Evolutionary conservation across 2,329 filamentous ascomycete species (phyloP).

Genomic region (Fusarium penzigii): DNA sequence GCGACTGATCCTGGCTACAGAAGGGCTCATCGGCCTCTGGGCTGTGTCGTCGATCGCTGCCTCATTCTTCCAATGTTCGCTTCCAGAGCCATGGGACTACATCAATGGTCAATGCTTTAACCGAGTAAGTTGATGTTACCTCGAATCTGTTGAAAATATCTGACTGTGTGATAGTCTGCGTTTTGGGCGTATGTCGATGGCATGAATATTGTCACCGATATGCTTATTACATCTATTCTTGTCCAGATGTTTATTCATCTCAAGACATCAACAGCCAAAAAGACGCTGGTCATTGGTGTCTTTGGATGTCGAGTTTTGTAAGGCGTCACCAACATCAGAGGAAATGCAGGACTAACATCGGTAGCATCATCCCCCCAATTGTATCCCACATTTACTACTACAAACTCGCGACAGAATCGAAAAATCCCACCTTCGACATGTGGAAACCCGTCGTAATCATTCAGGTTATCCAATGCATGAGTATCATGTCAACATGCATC

Average conservation of each 20-base stretch:
- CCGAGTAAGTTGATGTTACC: conserved; percentile 3
- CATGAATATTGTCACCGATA: conserved; percentile 14
- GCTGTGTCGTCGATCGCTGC: conserved; percentile 11
- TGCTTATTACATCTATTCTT: conserved; percentile 7
- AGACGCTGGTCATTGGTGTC: conserved; percentile 12
- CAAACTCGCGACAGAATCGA: conserved; percentile 7
- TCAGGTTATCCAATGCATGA: conserved; percentile 24
- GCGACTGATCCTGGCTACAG: conserved; percentile 6
- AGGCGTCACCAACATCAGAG: background rate
- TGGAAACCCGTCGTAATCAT: conserved; percentile 16
- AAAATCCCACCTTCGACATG: conserved; percentile 20
- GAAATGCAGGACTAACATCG: background rate
- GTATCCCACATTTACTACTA: conserved; percentile 21
- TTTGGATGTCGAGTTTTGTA: conserved; percentile 15
- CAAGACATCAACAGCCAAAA: conserved; percentile 8
- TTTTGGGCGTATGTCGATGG: conserved; percentile 15
- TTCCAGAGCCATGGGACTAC: conserved; percentile 21
- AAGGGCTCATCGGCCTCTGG: conserved; percentile 14
- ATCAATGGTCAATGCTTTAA: conserved; percentile 16
- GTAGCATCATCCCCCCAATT: conserved; percentile 20
- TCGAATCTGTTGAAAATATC: background rate
- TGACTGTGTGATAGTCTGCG: conserved; percentile 1
- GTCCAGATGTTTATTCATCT: conserved; percentile 8
- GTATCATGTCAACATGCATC: conserved; percentile 21
- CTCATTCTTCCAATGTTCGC: conserved; percentile 15